Conservation (phyloP, 2,329 filamentous ascomycete genomes). For the Cadophora sp. region DNA sequence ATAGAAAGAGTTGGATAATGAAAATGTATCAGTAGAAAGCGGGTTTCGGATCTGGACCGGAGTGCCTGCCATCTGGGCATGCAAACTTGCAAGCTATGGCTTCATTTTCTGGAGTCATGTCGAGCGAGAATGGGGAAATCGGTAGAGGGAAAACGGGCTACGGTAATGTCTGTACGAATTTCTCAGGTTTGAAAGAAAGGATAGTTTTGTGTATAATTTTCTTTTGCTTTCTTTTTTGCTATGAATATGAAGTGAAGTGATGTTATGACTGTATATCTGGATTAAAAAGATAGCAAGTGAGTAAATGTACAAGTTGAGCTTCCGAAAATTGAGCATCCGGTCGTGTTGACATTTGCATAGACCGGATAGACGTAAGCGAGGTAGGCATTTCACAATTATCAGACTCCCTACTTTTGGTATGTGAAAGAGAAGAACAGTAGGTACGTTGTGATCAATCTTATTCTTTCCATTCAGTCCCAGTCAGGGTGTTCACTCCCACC, state of each 20-base stretch:
- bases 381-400: neutral
- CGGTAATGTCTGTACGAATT: constrained; percentile 14
- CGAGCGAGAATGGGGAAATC: neutral
- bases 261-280: no score
- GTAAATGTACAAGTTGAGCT: neutral
- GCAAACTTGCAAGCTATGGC: neutral
- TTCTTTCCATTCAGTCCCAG: neutral
- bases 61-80: constrained; percentile 1
- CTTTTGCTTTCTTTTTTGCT: no score
- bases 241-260: no score
- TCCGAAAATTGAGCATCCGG: neutral
- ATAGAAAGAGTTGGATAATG: neutral
- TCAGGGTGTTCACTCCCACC: neutral
- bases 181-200: neutral
- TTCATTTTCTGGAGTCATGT: neutral
- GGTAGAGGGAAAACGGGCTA: neutral
- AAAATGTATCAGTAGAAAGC: constrained; percentile 10
- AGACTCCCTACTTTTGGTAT: no score
- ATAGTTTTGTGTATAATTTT: no score
- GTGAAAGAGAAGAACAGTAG: neutral
- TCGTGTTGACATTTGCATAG: no score
- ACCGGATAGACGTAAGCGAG: neutral
- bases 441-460: constrained; percentile 9
- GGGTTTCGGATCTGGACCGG: neutral
- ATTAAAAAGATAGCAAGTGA: neutral